phyloP scores from a whole-genome alignment of 1,284 basidiomycete genomes.

The Ceratobasidium sp. region DNA sequence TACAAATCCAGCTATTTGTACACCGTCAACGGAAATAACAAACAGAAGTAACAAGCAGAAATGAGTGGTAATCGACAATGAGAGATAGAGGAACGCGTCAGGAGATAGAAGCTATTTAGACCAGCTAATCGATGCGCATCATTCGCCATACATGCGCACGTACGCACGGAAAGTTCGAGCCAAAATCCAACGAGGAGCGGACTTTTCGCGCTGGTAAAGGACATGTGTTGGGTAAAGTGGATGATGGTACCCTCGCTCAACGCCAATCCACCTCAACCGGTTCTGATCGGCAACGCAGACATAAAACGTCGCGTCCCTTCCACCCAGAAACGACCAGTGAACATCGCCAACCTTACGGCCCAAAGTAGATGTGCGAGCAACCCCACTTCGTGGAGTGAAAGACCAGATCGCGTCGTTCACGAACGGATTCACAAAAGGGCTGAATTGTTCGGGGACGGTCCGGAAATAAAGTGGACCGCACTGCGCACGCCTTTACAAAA shows the following conservation, averaged over 20 bases:
- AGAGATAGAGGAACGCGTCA: neutral
- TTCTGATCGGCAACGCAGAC: neutral
- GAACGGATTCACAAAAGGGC: conserved; percentile 1
- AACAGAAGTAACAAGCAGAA: conserved; percentile 7
- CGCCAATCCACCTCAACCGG: neutral
- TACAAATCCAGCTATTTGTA: neutral
- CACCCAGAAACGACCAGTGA: conserved; percentile 2
- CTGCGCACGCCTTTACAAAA: conserved; percentile 7
- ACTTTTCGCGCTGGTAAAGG: conserved; percentile 10
- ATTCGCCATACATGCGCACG: neutral
- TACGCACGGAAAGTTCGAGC: neutral
- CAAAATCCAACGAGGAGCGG: conserved; percentile 22
- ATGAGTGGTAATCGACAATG: neutral
- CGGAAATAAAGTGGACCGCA: conserved; percentile 11
- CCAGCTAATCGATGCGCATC: neutral
- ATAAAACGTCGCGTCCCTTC: conserved; percentile 2
- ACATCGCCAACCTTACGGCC: conserved; percentile 21
- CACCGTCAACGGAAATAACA: conserved; percentile 10
- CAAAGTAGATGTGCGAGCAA: conserved; percentile 5
- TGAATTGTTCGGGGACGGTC: neutral
- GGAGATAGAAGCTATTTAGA: no score
- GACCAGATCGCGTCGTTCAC: conserved; percentile 9
- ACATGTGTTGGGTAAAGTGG: conserved; percentile 8
- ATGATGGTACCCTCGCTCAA: neutral
- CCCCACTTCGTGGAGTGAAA: conserved; percentile 10